Base-by-base conservation (phyloP, 2,329 filamentous ascomycete species). In the Clonostachys chloroleuca region DNA sequence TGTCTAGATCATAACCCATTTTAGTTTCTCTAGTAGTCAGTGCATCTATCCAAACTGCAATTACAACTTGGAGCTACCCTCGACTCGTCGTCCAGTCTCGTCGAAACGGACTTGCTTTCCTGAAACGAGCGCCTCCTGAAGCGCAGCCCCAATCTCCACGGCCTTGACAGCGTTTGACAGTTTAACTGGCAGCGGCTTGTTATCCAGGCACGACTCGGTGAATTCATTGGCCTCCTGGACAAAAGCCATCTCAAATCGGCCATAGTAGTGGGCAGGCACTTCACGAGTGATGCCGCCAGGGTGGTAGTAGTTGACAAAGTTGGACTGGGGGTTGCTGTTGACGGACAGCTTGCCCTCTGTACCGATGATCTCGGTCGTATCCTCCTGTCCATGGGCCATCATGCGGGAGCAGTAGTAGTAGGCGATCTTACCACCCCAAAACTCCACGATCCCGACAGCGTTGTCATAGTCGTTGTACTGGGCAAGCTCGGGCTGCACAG, bases 301-400 rank as follows among this genome's bases (percentile, higher is more conserved):
- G 54, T 81, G 69, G 58, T 80, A 75, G 43, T 78, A 67, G 49
- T 80, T 74, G 24, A 85, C 73, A 17, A 83, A 65, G 48, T 78
- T 77, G 3, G 62, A 65, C 42, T 67, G 65, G 6, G 83, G 83
- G 53, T 82, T 75, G 8, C 69, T 72, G 56, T 86, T 86, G 50
- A 87, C 70, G 1, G 72, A 66, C 6, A 86, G 57, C 60, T 86
- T 86, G 37, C 83, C 82, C 53, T 76, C 72, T 2, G 83, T 87
- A 12, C 83, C 84, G 46, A 86, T 83, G 51, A 86, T 77, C 64
- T 86, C 82, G 0, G 83, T 84, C 49, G 74, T 78, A 59, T 87
- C 83, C 51, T 85, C 78, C 61, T 87, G 83, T 1, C 84, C 84
- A 0, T 79, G 76, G 0, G 82, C 78, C 77, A 86, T 86, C 78